Evolutionary conservation across 1,284 basidiomycete species (phyloP).

Genomic region (Microbotryum saponariae): DNA sequence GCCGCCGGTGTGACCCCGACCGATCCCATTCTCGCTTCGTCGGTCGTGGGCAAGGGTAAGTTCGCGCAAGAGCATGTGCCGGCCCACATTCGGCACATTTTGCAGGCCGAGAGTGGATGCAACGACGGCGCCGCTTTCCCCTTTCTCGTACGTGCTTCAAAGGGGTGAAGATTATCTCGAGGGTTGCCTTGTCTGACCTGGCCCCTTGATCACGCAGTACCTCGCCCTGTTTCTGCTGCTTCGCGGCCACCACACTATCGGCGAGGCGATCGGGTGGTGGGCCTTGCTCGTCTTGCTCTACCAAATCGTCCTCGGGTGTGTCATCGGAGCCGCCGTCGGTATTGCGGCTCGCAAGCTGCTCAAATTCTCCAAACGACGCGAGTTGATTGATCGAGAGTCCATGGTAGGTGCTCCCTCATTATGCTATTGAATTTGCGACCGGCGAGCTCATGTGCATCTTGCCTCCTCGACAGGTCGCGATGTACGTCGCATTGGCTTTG

Average conservation of each 20-base stretch:
- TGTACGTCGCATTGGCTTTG: constrained; percentile 67
- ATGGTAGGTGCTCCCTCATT: constrained; percentile 45
- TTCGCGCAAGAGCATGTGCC: constrained; percentile 99
- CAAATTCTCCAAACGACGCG: constrained; percentile 83
- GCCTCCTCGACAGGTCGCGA: constrained; percentile 50
- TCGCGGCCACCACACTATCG: constrained; percentile 59
- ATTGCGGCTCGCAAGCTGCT: constrained; percentile 81
- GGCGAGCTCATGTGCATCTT: not conserved
- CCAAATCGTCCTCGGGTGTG: constrained; percentile 70
- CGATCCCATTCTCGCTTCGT: constrained; percentile 61
- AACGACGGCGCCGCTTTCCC: constrained; percentile 85
- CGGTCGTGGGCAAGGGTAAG: constrained; percentile 77
- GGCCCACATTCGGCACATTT: constrained; percentile 81
- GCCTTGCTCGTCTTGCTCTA: constrained; percentile 62
- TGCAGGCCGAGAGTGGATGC: constrained; percentile 80
- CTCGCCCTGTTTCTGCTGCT: constrained; percentile 83
- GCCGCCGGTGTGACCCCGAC: constrained; percentile 94
- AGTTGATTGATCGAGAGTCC: constrained; percentile 91
- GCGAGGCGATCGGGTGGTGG: constrained; percentile 56
- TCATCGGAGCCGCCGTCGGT: constrained; percentile 73
- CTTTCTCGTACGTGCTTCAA: constrained; percentile 53
- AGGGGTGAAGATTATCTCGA: not conserved
- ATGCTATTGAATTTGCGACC: not conserved
- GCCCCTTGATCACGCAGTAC: constrained; percentile 45
- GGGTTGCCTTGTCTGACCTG: no score